phyloP scores from a whole-genome alignment of 225 moss, liverwort and hornwort species.

The Physcomitrium patens region DNA sequence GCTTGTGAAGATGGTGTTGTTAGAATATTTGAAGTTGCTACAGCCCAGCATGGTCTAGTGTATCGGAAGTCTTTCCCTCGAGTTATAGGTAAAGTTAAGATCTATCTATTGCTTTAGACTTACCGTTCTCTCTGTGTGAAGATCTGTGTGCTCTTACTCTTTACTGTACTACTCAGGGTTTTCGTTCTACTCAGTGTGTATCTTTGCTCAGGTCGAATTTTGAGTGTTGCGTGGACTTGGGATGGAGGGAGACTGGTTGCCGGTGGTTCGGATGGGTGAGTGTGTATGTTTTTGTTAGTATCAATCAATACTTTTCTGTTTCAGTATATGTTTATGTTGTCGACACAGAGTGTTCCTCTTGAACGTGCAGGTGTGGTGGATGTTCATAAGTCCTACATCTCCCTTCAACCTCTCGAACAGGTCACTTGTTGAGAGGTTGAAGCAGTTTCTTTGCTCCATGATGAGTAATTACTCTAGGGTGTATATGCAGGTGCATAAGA shows the following conservation, averaged over 20 bases:
- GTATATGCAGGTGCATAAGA: constrained; percentile 59
- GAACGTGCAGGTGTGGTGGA: not conserved
- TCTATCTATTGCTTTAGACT: not conserved
- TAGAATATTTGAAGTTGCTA: constrained; percentile 75
- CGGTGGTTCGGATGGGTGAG: constrained; percentile 93
- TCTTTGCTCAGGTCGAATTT: constrained; percentile 65
- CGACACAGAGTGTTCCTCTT: too few species aligned
- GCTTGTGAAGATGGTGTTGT: constrained; percentile 95
- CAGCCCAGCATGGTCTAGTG: constrained; percentile 63
- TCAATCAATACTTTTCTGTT: not conserved
- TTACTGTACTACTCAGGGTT: not conserved
- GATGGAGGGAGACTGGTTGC: constrained; percentile 73
- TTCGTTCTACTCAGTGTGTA: constrained; percentile 17
- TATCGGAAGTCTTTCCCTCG: constrained; percentile 86
- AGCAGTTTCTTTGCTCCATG: not conserved
- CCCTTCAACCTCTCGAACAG: not conserved
- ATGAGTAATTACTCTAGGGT: not conserved
- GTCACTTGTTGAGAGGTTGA: not conserved
- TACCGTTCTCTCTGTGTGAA: not conserved
- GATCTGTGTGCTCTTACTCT: not conserved
- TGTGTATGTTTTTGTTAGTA: not conserved
- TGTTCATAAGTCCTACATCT: not conserved
- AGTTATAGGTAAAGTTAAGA: constrained; percentile 64
- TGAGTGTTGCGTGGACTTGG: constrained; percentile 89
- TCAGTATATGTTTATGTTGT: too few species aligned